Percentiles rank a stretch among this genome's conserved stretches.
Conservation (phyloP, 441 rosid genomes). For the Adansonia madagascariensis region DNA sequence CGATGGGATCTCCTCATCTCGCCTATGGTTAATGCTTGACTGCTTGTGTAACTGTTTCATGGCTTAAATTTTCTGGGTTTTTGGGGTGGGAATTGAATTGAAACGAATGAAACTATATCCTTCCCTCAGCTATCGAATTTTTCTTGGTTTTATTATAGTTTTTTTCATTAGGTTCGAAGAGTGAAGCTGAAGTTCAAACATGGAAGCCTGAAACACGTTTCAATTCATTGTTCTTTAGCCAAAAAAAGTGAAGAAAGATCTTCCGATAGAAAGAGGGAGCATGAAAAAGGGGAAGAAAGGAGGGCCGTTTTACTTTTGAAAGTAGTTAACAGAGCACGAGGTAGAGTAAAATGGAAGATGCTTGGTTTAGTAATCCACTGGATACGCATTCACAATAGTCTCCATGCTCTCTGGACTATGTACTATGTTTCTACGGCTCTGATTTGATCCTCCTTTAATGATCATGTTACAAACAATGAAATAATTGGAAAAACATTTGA, state of each 20-base stretch:
- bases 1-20: slow-evolving; percentile 63
- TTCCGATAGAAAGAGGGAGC: background rate
- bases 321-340: background rate
- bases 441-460: background rate
- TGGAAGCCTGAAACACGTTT: background rate
- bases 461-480: too few species aligned
- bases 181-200: slow-evolving; percentile 18
- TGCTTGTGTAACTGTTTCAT: slow-evolving; percentile 94
- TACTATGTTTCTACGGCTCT: background rate
- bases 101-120: background rate
- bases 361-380: background rate
- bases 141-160: background rate
- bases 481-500: too few species aligned
- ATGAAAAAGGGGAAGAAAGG: background rate
- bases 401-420: background rate
- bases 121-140: background rate
- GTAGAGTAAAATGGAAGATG: slow-evolving; percentile 6
- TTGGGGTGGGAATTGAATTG: background rate
- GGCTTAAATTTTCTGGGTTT: slow-evolving; percentile 24
- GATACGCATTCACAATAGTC: background rate
- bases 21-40: slow-evolving; percentile 52
- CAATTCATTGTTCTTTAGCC: background rate
- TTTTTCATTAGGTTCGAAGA: background rate
- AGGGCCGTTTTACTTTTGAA: background rate
- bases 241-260: background rate